Evolutionary conservation across 305 asterid genomes (phyloP).

Genomic region (Rubia occidens): DNA sequence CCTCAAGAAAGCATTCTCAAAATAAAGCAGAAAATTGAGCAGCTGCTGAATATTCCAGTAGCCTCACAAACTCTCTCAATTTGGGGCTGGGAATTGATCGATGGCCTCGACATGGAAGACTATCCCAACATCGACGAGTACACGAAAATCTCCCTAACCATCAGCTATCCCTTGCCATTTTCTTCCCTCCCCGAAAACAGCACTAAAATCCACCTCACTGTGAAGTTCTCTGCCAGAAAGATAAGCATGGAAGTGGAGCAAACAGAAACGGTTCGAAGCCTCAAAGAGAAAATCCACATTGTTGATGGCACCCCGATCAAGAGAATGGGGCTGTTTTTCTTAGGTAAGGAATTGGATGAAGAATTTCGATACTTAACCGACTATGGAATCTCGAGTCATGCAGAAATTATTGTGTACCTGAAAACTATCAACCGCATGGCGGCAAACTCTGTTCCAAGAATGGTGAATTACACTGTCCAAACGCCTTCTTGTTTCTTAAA

Average conservation of each 20-base stretch:
- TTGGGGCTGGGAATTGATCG: constrained; percentile 58
- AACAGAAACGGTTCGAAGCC: constrained; percentile 58
- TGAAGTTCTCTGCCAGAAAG: constrained; percentile 42
- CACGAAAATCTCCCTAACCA: constrained; percentile 40
- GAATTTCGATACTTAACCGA: constrained; percentile 31
- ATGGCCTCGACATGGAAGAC: constrained; percentile 59
- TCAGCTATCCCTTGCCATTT: constrained; percentile 8
- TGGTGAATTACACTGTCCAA: constrained; percentile 42
- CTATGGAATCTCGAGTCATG: constrained; percentile 32
- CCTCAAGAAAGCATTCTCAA: constrained; percentile 46
- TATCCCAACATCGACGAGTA: constrained; percentile 56
- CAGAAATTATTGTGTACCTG: constrained; percentile 38
- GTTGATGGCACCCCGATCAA: constrained; percentile 54
- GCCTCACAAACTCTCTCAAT: constrained; percentile 49
- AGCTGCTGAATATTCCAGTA: constrained; percentile 36
- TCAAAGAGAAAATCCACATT: constrained; percentile 77
- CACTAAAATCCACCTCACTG: constrained; percentile 27
- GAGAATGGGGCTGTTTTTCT: constrained; percentile 43
- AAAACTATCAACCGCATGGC: constrained; percentile 27
- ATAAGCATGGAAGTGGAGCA: constrained; percentile 37
- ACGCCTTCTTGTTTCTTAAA: constrained; percentile 49
- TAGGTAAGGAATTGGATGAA: constrained; percentile 45
- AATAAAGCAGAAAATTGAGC: constrained; percentile 45
- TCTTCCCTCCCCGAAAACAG: not conserved
- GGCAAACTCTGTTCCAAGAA: constrained; percentile 35